These are phyloP conservation scores for Acmispon strigosus DNA, from an alignment of 306 rosid genomes.

Conservation along the genomic window DNA sequence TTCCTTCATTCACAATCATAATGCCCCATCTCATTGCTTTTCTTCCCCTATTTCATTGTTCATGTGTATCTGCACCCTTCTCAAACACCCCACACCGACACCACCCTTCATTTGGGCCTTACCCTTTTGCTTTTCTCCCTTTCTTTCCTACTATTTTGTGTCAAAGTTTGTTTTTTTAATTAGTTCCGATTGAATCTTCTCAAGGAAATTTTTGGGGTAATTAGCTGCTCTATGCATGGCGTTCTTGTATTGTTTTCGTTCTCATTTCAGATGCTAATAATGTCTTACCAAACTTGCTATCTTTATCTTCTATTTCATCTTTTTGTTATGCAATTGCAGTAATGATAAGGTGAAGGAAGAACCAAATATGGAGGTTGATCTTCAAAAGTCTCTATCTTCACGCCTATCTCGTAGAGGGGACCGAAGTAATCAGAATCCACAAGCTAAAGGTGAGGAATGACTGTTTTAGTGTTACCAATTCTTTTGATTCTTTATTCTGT, in stretches of 20 bases:
- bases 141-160: not conserved
- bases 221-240: constrained; percentile 7
- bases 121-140: constrained; percentile 6
- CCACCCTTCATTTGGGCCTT: constrained; percentile 19
- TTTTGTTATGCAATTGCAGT: constrained; percentile 14
- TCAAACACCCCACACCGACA: constrained; percentile 6
- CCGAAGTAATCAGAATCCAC: constrained; percentile 26
- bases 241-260: not conserved
- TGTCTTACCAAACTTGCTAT: not conserved
- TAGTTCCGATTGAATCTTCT: not conserved
- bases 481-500: not conserved
- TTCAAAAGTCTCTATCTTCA: constrained; percentile 30
- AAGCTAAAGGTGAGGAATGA: constrained; percentile 21
- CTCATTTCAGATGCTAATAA: constrained; percentile 5
- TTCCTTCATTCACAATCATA: not conserved
- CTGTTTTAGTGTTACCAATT: not conserved
- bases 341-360: constrained; percentile 26
- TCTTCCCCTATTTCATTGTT: not conserved
- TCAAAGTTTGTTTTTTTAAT: constrained; percentile 18
- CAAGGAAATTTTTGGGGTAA: constrained; percentile 2
- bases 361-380: constrained; percentile 34
- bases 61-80: not conserved
- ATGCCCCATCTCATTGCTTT: constrained; percentile 3
- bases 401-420: constrained; percentile 43
- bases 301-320: too few relatives aligned